Conservation (phyloP, 257 asterid species). For the Ballota nigra region DNA sequence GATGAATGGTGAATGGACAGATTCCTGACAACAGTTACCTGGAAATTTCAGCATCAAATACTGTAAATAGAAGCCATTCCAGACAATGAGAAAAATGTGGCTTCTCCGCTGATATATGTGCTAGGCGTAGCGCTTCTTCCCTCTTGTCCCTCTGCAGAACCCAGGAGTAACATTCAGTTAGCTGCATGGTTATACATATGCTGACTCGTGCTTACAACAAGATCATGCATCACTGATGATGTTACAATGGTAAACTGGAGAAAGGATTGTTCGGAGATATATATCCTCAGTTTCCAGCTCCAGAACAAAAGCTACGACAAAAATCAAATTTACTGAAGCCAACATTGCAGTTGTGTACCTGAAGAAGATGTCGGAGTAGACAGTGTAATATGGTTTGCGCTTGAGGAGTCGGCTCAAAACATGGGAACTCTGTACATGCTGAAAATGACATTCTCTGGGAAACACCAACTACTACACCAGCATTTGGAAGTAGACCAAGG, state of each 20-base stretch:
- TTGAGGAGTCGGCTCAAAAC: conserved; percentile 99
- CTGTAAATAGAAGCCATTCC: conserved; percentile 99
- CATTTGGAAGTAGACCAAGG: conserved; percentile 95
- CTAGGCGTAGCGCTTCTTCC: conserved; percentile 94
- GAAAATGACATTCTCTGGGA: conserved; percentile 99
- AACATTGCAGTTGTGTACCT: conserved; percentile 47
- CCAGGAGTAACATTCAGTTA: conserved; percentile 17
- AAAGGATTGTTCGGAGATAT: conserved; percentile 7
- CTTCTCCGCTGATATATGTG: conserved; percentile 91
- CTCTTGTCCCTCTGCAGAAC: conserved; percentile 84
- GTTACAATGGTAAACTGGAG: not conserved
- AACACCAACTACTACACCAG: conserved; percentile 98
- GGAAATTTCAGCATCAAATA: conserved; percentile 95
- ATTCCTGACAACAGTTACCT: conserved; percentile 46
- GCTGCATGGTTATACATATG: conserved; percentile 8
- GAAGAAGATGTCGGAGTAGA: conserved; percentile 97
- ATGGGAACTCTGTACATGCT: conserved; percentile 97
- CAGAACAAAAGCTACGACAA: conserved; percentile 10
- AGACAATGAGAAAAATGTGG: conserved; percentile 98
- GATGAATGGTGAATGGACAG: not conserved
- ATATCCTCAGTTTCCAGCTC: not conserved
- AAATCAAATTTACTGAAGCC: conserved; percentile 9
- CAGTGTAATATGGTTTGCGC: conserved; percentile 99
- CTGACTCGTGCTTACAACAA: not conserved
- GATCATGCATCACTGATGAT: not conserved